phyloP scores from a whole-genome alignment of 2,329 filamentous ascomycete species.

The Stachybotrys elegans region DNA sequence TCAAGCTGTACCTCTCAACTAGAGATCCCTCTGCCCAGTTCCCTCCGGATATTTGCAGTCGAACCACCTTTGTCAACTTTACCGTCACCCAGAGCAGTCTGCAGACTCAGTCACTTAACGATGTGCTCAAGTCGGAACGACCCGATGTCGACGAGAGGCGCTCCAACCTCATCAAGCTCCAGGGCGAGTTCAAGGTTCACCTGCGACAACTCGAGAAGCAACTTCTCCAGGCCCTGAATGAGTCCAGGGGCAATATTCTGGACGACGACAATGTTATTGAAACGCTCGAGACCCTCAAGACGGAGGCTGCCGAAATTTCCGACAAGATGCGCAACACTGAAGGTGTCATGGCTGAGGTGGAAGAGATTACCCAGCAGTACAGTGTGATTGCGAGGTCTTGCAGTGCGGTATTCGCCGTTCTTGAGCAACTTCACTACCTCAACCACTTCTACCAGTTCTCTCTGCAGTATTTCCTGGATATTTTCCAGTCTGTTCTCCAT shows the following conservation, averaged over 20 bases:
- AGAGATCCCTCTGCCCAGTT: conserved; percentile 94
- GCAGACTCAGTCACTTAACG: conserved; percentile 95
- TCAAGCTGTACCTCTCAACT: conserved; percentile 92
- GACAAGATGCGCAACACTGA: conserved; percentile 95
- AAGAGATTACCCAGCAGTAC: conserved; percentile 92
- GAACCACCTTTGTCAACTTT: conserved; percentile 99
- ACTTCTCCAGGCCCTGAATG: conserved; percentile 89
- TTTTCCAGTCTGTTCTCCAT: conserved; percentile 88
- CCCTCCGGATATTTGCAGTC: conserved; percentile 93
- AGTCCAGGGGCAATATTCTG: conserved; percentile 94
- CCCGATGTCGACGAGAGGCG: conserved; percentile 95
- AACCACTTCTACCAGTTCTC: conserved; percentile 99
- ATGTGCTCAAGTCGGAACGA: conserved; percentile 94
- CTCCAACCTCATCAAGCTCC: conserved; percentile 96
- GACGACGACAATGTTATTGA: conserved; percentile 98
- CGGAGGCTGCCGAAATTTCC: conserved; percentile 92
- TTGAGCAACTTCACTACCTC: conserved; percentile 95
- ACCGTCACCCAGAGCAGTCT: conserved; percentile 98
- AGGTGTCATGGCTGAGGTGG: conserved; percentile 96
- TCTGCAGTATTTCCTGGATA: conserved; percentile 94
- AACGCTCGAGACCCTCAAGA: conserved; percentile 95
- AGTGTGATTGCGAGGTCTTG: conserved; percentile 89
- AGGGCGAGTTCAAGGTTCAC: conserved; percentile 99
- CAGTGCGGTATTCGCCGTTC: conserved; percentile 92
- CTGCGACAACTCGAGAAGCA: conserved; percentile 92